Conservation (phyloP, 2,329 filamentous ascomycete genomes). For the Penicillium olsonii region DNA sequence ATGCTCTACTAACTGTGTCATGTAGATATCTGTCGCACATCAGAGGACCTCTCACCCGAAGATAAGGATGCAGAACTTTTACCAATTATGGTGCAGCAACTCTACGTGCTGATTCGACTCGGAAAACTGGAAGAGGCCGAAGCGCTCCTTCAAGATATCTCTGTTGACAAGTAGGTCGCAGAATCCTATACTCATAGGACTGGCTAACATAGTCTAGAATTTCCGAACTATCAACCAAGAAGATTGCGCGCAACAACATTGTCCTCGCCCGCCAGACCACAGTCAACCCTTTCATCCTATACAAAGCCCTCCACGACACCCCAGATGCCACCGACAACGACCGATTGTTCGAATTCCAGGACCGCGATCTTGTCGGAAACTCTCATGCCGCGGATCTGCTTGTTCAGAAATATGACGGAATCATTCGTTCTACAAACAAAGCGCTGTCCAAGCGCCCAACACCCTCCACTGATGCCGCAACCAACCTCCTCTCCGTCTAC, state of each 20-base stretch:
- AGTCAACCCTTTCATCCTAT: conserved; percentile 59
- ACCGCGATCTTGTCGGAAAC: conserved; percentile 56
- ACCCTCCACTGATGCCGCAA: conserved; percentile 52
- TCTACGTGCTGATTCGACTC: conserved; percentile 59
- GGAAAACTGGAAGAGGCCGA: conserved; percentile 60
- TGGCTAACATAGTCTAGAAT: conserved; percentile 44
- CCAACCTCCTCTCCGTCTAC: conserved; percentile 61
- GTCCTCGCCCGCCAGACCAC: conserved; percentile 50
- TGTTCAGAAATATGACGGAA: conserved; percentile 60
- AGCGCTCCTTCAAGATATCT: conserved; percentile 52
- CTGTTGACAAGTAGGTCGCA: conserved; percentile 50
- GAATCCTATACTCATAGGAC: neutral
- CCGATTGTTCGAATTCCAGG: conserved; percentile 61
- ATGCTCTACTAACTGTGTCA: conserved; percentile 7
- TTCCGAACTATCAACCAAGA: conserved; percentile 58
- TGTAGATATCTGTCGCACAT: conserved; percentile 59
- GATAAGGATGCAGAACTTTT: conserved; percentile 62
- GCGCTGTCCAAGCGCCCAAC: conserved; percentile 50
- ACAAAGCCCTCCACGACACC: conserved; percentile 57
- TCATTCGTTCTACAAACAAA: conserved; percentile 57
- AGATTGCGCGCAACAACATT: conserved; percentile 62
- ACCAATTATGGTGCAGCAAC: conserved; percentile 62
- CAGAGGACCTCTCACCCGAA: conserved; percentile 60
- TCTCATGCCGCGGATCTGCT: conserved; percentile 59
- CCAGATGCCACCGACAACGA: conserved; percentile 52